Evolutionary conservation across 345 rosid species (phyloP).

Genomic region (Orychophragmus violaceus): DNA sequence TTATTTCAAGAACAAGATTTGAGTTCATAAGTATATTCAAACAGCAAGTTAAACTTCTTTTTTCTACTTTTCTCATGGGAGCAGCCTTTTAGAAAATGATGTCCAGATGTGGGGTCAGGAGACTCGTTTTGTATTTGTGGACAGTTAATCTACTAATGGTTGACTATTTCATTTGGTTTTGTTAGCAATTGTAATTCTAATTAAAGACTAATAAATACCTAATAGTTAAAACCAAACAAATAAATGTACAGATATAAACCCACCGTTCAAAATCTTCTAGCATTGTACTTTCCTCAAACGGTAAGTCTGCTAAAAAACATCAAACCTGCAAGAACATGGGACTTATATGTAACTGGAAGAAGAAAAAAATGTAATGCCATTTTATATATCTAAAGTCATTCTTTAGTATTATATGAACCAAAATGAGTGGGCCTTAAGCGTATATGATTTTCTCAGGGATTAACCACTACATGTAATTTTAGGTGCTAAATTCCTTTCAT

Average conservation of each 20-base stretch:
- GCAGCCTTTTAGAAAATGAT: background rate
- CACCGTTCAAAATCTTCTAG: constrained; percentile 23
- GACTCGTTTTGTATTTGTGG: background rate
- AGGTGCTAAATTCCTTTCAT: constrained; percentile 5
- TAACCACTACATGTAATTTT: constrained; percentile 26
- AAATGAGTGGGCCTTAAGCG: constrained; percentile 7
- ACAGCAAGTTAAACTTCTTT: background rate
- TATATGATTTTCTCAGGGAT: constrained; percentile 5
- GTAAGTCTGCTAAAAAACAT: constrained; percentile 14
- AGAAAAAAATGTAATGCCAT: background rate
- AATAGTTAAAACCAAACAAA: background rate
- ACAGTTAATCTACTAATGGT: background rate
- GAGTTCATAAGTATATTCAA: background rate
- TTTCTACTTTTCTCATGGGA: constrained; percentile 12
- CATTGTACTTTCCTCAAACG: constrained; percentile 44
- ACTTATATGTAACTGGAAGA: background rate
- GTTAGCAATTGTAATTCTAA: constrained; percentile 7
- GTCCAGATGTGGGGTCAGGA: constrained; percentile 2
- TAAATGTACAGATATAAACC: constrained; percentile 2
- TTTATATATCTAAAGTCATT: background rate
- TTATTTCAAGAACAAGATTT: background rate
- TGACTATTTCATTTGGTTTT: background rate
- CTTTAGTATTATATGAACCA: constrained; percentile 12
- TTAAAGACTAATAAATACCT: background rate
- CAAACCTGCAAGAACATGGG: constrained; percentile 8